phyloP scores from a whole-genome alignment of 2,329 filamentous ascomycete species.

The Spiromastix sp. region DNA sequence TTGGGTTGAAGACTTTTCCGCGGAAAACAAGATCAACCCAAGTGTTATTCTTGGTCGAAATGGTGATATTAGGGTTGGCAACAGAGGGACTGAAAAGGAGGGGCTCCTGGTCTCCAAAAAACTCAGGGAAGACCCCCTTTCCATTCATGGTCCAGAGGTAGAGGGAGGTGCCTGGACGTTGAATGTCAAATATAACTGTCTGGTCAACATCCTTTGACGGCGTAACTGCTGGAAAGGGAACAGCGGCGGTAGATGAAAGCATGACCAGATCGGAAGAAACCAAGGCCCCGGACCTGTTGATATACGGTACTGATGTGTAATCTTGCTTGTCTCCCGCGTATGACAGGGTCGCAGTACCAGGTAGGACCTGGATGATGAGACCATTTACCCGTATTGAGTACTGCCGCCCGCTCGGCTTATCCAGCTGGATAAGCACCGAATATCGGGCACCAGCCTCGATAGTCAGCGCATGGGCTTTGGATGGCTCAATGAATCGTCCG shows the following conservation, averaged over 20 bases:
- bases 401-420: slow-evolving; percentile 24
- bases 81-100: slow-evolving; percentile 24
- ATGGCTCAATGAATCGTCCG: slow-evolving; percentile 33
- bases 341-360: slow-evolving; percentile 39
- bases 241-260: slow-evolving; percentile 33
- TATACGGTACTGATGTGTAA: slow-evolving; percentile 25
- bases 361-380: slow-evolving; percentile 41
- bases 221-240: slow-evolving; percentile 37
- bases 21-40: slow-evolving; percentile 27
- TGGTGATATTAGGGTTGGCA: slow-evolving; percentile 17
- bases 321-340: slow-evolving; percentile 22
- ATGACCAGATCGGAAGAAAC: slow-evolving; percentile 30
- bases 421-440: slow-evolving; percentile 32
- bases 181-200: slow-evolving; percentile 29
- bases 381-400: slow-evolving; percentile 41
- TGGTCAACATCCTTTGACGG: slow-evolving; percentile 34
- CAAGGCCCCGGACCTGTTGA: slow-evolving; percentile 40
- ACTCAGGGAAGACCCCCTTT: slow-evolving; percentile 3
- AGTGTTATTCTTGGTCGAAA: slow-evolving; percentile 25
- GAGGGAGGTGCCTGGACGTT: background rate
- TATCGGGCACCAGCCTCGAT: slow-evolving; percentile 31
- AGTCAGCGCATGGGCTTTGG: slow-evolving; percentile 22
- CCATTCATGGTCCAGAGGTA: slow-evolving; percentile 12
- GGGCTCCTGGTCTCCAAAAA: slow-evolving; percentile 15
- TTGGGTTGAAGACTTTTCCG: slow-evolving; percentile 16